A percentile compares a stretch with the other conserved stretches of the same genome.
Conservation (phyloP, 805 yeast genomes). For the Monosporozyma solicola region DNA sequence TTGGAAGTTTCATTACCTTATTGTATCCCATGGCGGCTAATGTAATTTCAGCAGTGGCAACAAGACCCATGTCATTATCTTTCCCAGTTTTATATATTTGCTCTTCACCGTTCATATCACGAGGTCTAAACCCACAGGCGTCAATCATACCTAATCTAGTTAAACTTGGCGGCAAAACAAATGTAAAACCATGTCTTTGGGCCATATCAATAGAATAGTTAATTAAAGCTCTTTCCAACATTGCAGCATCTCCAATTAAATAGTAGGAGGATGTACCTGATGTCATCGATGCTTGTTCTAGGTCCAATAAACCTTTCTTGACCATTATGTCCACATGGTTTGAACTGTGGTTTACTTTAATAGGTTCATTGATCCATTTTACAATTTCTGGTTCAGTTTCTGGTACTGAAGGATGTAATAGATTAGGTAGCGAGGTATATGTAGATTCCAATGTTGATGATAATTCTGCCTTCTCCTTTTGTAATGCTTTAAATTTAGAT, state of each 20-base stretch:
- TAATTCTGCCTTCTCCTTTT: conserved; percentile 15
- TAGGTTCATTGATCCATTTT: conserved; percentile 38
- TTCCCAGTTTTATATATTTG: conserved; percentile 65
- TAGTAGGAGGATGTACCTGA: conserved; percentile 86
- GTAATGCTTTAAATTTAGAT: conserved; percentile 16
- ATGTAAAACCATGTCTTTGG: conserved; percentile 52
- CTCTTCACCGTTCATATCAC: conserved; percentile 77
- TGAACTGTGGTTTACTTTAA: conserved; percentile 15
- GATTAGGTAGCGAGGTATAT: conserved; percentile 55
- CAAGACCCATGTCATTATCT: conserved; percentile 48
- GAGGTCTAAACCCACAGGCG: conserved; percentile 93
- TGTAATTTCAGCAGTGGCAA: conserved; percentile 95
- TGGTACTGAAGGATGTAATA: conserved; percentile 42
- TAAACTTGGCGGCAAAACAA: conserved; percentile 77
- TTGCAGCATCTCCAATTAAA: conserved; percentile 73
- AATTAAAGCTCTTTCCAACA: conserved; percentile 80
- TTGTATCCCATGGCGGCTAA: conserved; percentile 71
- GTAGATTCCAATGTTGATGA: conserved; percentile 32
- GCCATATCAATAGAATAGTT: conserved; percentile 70
- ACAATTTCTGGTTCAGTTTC: conserved; percentile 37
- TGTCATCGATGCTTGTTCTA: conserved; percentile 60
- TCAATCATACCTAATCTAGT: conserved; percentile 66
- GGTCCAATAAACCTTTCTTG: conserved; percentile 57
- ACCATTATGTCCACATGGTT: conserved; percentile 64
- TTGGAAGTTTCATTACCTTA: conserved; percentile 31